phyloP scores from a whole-genome alignment of 202 grass and related monocot species.

The Eragrostis tef region DNA sequence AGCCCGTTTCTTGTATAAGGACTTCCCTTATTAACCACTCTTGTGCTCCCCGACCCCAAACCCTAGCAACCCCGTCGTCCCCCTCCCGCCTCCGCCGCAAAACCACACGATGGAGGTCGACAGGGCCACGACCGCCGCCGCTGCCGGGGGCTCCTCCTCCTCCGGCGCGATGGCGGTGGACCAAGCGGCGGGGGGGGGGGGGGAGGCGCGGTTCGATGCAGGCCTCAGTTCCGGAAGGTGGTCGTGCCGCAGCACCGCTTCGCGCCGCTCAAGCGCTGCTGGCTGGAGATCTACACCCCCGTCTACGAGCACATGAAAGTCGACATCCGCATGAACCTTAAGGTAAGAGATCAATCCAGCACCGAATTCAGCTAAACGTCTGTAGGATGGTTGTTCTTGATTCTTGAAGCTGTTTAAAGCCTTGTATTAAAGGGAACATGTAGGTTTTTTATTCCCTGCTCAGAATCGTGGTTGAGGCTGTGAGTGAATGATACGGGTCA shows the following conservation, averaged over 20 bases:
- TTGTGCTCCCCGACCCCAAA: neutral
- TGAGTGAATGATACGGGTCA: neutral
- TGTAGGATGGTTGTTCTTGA: neutral
- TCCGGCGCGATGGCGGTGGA: constrained; percentile 34
- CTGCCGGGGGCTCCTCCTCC: neutral
- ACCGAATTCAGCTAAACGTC: neutral
- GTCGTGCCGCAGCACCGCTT: constrained; percentile 52
- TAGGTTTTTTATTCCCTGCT: neutral
- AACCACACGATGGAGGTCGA: constrained; percentile 32
- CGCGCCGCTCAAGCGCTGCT: constrained; percentile 53
- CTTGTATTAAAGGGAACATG: neutral
- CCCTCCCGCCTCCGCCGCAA: constrained; percentile 6
- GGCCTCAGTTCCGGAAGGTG: constrained; percentile 60
- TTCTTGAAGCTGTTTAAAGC: neutral
- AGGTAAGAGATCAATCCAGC: constrained; percentile 19
- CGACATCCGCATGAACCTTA: constrained; percentile 66
- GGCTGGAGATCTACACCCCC: constrained; percentile 67
- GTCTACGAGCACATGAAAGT: constrained; percentile 67
- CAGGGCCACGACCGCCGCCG: neutral
- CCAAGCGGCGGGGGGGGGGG: neutral
- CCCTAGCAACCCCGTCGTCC: neutral
- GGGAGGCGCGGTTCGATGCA: constrained; percentile 46
- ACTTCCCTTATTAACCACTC: too few species aligned
- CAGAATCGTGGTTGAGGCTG: neutral
- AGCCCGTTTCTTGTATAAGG: too few species aligned